Conservation (phyloP, 1,284 basidiomycete species). For the Boletus calvinii region DNA sequence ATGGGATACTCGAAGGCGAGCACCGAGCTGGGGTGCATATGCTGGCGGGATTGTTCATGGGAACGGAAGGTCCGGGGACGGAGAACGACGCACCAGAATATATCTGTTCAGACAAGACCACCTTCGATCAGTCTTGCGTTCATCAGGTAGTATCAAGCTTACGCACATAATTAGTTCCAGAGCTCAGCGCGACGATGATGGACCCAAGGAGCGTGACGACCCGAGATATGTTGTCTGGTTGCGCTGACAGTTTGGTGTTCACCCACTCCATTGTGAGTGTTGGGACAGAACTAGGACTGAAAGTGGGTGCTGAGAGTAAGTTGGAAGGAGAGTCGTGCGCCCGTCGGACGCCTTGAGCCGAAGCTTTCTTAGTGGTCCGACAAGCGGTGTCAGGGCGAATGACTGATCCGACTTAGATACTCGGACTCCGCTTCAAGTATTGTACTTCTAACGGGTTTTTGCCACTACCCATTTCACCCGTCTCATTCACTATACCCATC, state of each 20-base stretch:
- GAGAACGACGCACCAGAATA: conserved; percentile 29
- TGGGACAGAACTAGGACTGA: not conserved
- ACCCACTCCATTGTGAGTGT: conserved; percentile 12
- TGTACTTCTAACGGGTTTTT: no score
- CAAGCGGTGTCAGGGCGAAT: no score
- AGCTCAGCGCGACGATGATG: conserved; percentile 55
- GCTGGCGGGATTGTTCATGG: conserved; percentile 41
- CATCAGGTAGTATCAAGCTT: conserved; percentile 13
- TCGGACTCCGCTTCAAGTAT: no score
- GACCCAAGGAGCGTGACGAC: conserved; percentile 49
- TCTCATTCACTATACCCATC: no score
- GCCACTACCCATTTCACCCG: no score
- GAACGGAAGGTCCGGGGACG: not conserved
- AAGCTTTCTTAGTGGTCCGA: no score
- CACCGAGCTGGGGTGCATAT: conserved; percentile 77
- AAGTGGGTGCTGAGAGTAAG: not conserved
- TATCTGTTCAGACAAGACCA: conserved; percentile 18
- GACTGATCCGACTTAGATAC: no score
- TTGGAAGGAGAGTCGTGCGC: not conserved
- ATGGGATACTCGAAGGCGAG: conserved; percentile 67
- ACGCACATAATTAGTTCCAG: conserved; percentile 72
- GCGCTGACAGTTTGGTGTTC: not conserved
- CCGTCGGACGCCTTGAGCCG: no score
- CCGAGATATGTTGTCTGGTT: conserved; percentile 16
- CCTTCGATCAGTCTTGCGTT: conserved; percentile 4